These are phyloP conservation scores for Suillus clintonianus DNA, from an alignment of 768 basidiomycete species.

Conservation along the genomic window DNA sequence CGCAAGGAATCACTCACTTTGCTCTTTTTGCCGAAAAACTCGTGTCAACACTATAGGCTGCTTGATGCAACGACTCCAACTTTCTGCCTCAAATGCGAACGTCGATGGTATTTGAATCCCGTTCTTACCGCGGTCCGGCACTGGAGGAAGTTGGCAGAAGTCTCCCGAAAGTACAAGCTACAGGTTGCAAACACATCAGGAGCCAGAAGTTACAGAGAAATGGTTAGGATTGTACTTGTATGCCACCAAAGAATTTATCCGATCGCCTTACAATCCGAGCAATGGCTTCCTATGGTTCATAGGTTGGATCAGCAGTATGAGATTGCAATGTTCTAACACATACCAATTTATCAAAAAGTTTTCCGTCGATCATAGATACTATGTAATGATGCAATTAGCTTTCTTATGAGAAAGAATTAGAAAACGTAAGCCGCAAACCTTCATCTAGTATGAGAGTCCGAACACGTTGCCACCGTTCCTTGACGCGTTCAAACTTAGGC, in stretches of 20 bases:
- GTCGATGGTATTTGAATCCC: constrained; percentile 47
- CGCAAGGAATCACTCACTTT: constrained; percentile 41
- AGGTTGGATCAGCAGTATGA: constrained; percentile 39
- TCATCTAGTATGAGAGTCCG: constrained; percentile 82
- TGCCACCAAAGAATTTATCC: constrained; percentile 75
- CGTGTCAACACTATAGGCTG: constrained; percentile 57
- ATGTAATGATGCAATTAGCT: constrained; percentile 3
- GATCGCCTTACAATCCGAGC: constrained; percentile 58
- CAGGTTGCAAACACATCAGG: constrained; percentile 1
- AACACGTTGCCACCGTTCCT: constrained; percentile 63
- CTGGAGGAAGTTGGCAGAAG: constrained; percentile 90
- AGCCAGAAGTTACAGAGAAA: constrained; percentile 3
- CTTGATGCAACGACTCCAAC: constrained; percentile 71
- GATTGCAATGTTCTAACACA: constrained; percentile 7
- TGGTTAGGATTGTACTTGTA: constrained; percentile 72
- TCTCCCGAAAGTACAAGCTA: constrained; percentile 86
- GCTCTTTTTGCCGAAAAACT: constrained; percentile 89
- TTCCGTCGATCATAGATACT: constrained; percentile 92
- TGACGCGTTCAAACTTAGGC: constrained; percentile 37
- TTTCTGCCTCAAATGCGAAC: constrained; percentile 80
- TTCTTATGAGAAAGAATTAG: neutral
- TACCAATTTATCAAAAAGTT: constrained; percentile 80
- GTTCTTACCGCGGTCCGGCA: constrained; percentile 52
- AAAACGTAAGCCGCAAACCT: constrained; percentile 45
- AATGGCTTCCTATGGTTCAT: constrained; percentile 52